Evolutionary conservation across 2,329 filamentous ascomycete species (phyloP), one percentile per base, ranked within the genome.

Genomic region (Ceratocystis cacaofunesta): DNA sequence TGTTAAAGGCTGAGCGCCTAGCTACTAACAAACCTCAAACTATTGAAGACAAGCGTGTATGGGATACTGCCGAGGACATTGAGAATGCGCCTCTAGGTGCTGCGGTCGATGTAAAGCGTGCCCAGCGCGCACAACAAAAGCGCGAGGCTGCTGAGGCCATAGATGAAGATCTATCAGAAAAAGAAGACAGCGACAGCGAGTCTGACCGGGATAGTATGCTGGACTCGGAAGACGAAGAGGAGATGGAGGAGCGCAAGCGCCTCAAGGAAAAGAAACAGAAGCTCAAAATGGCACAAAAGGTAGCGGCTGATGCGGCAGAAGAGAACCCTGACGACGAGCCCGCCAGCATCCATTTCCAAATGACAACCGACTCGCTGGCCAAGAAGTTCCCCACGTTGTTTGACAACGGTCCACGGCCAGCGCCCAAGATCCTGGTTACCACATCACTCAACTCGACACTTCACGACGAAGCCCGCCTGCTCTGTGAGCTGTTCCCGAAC

Each of bases 361-460:
- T 65, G 64, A 65, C 66, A n/a, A 68, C 66, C 44, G 64, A 68
- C 32, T 82, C 81, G 6, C 77, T 86, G 46, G 76, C 82, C 15
- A 76, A 79, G 69, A 85, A 85, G 71, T 87, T 87, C 70, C 83
- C 84, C 32, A 78, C 79, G 1, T 79, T 87, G 44, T 87, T 87
- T 72, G 78, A 77, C 68, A 82, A 85, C 62, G 74, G 80, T 70
- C 83, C 79, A 43, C 83, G 79, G 61, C 81, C 78, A 65, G 76
- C 76, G 67, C 92, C 94, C 63, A 95, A 96, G 76, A 85, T 97
- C 69, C 85, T 99, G 48, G 83, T 99, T 72, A 99, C 94, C 0
- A 97, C 94, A 6, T 89, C 86, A 12, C 80, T 96, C 71, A 92
- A 96, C 77, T 90, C 89, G 12, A 92, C 87, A 1, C 83, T 97